Percentiles rank a stretch among this genome's conserved stretches.
phyloP scores from a whole-genome alignment of 768 basidiomycete species.

The Strobilomyces echinocephalus region DNA sequence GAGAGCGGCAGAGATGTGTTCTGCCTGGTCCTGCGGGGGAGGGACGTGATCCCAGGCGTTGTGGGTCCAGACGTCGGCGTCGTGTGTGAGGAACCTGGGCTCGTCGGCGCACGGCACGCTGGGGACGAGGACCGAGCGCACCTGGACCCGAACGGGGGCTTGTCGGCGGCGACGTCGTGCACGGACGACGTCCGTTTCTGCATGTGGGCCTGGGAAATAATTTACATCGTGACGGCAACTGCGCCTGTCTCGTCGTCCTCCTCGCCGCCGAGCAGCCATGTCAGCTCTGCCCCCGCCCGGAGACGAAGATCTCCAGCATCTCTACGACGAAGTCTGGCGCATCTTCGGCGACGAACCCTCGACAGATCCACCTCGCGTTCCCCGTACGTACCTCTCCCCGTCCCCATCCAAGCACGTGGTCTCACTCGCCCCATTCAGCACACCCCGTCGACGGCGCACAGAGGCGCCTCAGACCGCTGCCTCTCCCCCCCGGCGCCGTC shows the following conservation, averaged over 20 bases:
- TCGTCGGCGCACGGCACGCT: background rate
- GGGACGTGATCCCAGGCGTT: slow-evolving; percentile 93
- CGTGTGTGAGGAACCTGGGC: slow-evolving; percentile 62
- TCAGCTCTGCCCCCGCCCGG: slow-evolving; percentile 42
- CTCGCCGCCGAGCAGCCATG: slow-evolving; percentile 25
- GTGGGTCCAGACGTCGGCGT: slow-evolving; percentile 75
- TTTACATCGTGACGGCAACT: too few relatives aligned
- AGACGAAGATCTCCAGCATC: slow-evolving; percentile 66
- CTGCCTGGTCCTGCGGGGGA: slow-evolving; percentile 73
- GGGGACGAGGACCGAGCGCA: slow-evolving; percentile 17
- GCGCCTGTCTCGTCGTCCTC: too few relatives aligned
- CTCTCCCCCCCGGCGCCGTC: slow-evolving; percentile 23
- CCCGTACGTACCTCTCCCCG: too few relatives aligned
- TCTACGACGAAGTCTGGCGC: slow-evolving; percentile 74
- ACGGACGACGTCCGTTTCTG: slow-evolving; percentile 56
- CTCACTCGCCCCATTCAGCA: too few relatives aligned
- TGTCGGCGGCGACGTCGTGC: slow-evolving; percentile 48
- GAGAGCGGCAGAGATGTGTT: slow-evolving; percentile 66
- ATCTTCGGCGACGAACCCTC: slow-evolving; percentile 56
- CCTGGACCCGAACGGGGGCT: slow-evolving; percentile 73
- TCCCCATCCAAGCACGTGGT: too few relatives aligned
- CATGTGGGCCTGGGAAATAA: too few relatives aligned
- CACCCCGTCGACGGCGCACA: slow-evolving; percentile 24
- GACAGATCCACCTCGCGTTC: too few relatives aligned
- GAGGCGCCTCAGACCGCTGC: slow-evolving; percentile 26